Percentiles rank a stretch among this genome's conserved stretches.
phyloP scores from a whole-genome alignment of 371 early-diverging fungal genomes.

The Mycotypha africana region DNA sequence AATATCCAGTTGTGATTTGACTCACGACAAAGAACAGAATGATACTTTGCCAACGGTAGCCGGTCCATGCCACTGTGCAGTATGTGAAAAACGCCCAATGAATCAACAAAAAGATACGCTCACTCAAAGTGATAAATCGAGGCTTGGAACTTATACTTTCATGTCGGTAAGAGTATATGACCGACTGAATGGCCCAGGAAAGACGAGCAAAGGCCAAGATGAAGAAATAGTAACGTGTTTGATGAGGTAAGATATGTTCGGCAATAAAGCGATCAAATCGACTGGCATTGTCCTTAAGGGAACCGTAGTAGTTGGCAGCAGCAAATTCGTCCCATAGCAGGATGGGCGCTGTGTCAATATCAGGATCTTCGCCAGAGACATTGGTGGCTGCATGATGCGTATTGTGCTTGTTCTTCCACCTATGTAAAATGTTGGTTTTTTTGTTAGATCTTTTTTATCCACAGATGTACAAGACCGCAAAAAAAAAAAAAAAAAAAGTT shows the following conservation, averaged over 20 bases:
- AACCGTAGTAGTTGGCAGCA: conserved; percentile 60
- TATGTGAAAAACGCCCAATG: conserved; percentile 70
- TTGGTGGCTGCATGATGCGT: conserved; percentile 83
- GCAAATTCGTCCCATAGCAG: conserved; percentile 83
- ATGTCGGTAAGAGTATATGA: conserved; percentile 49
- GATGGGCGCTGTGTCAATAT: conserved; percentile 80
- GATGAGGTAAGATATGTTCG: conserved; percentile 48
- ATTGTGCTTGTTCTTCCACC: conserved; percentile 89
- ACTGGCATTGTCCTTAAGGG: conserved; percentile 29
- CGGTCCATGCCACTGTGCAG: conserved; percentile 46
- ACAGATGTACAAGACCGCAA: too few relatives aligned
- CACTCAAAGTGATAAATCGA: conserved; percentile 37
- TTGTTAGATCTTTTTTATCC: too few relatives aligned
- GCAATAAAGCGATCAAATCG: conserved; percentile 60
- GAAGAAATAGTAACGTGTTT: conserved; percentile 71
- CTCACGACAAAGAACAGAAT: conserved; percentile 63
- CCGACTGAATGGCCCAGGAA: conserved; percentile 68
- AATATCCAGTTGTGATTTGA: conserved; percentile 67
- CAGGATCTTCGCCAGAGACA: conserved; percentile 77
- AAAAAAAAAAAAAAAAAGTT: too few relatives aligned
- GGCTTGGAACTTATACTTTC: conserved; percentile 43
- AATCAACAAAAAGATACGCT: conserved; percentile 50
- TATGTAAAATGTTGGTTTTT: conserved; percentile 4
- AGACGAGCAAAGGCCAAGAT: conserved; percentile 71
- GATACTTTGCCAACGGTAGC: conserved; percentile 39